Evolutionary conservation across 2,329 filamentous ascomycete genomes (phyloP), one percentile per base, ranked within the genome.

Genomic region (Boeremia exigua): DNA sequence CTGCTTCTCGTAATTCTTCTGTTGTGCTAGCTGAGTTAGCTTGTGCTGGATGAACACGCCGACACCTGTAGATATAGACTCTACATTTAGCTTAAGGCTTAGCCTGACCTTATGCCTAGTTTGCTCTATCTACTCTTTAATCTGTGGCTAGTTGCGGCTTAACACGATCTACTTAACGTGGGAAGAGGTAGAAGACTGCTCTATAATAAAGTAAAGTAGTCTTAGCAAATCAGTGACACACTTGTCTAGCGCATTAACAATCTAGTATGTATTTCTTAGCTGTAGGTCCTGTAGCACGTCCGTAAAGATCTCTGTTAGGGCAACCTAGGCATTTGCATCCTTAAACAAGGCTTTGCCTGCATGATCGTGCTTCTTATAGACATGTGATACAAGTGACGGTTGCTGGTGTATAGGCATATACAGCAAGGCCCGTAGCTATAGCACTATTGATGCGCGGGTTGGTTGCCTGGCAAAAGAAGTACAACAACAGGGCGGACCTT

Each of bases 351-450:
- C 8, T 33, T 33, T 51, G 23, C 57, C 46, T 2, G 46, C 46
- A 3, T 17, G 6, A 14, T 60, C 48, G 39, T 56, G 27, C 43
- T 45, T 58, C 30, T 54, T 56, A 1, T 49, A 54, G 6, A 60
- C 27, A 23, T 62, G 51, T 19, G 12, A 8, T 14, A 14, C 30
- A 30, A 62, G 54, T 11, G 40, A 40, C 3, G 40, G 57, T 14
- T 60, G 42, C 49, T 78, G 65, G 0, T 52, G 40, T 1, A 78
- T 47, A 0, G 84, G 68, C 11, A 77, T 30, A 37, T 74, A 80
- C 0, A 82, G 69, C 0, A 84, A 67, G 0, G 81, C 79, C 0
- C 77, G n/a, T n/a, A n/a, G n/a, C n/a, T n/a, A n/a, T n/a, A n/a
- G n/a, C n/a, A n/a, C n/a, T n/a, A n/a, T n/a, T n/a, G n/a, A n/a